A percentile compares a stretch with the other conserved stretches of the same genome.
Evolutionary conservation across 1,139 yeast genomes (phyloP).

Genomic region (Fermentozyma sake): DNA sequence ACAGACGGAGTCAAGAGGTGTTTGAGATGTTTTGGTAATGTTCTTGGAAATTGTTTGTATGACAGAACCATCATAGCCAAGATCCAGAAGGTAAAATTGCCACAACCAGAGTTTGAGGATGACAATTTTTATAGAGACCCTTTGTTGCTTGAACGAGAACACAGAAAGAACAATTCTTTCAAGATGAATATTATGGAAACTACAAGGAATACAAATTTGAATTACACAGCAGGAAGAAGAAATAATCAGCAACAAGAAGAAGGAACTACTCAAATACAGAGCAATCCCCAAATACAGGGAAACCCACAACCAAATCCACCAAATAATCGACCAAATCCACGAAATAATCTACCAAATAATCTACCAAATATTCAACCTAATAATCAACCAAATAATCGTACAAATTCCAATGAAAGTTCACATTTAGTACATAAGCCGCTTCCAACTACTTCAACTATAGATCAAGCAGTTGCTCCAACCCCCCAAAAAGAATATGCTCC

Average conservation of each 20-base stretch:
- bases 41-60: constrained; percentile 73
- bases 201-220: no score
- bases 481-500: constrained; percentile 9
- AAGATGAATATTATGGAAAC: constrained; percentile 11
- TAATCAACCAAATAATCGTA: background rate
- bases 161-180: constrained; percentile 10
- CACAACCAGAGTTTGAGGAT: constrained; percentile 52
- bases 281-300: constrained; percentile 6
- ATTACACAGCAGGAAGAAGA: background rate
- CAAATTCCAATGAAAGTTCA: background rate
- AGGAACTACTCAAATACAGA: no score
- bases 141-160: constrained; percentile 27
- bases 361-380: background rate
- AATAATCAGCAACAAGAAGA: no score
- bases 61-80: constrained; percentile 62
- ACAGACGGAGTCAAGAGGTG: constrained; percentile 80
- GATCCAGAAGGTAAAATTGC: constrained; percentile 49
- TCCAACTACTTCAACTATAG: background rate
- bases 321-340: no score
- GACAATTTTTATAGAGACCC: constrained; percentile 38
- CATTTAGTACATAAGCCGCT: background rate
- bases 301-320: constrained; percentile 10
- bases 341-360: no score
- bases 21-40: constrained; percentile 74
- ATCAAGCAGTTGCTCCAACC: background rate